Evolutionary conservation across 2,329 filamentous ascomycete genomes (phyloP), one percentile per base, ranked within the genome.

Genomic region (Cladosporium austrohemisphaericum): DNA sequence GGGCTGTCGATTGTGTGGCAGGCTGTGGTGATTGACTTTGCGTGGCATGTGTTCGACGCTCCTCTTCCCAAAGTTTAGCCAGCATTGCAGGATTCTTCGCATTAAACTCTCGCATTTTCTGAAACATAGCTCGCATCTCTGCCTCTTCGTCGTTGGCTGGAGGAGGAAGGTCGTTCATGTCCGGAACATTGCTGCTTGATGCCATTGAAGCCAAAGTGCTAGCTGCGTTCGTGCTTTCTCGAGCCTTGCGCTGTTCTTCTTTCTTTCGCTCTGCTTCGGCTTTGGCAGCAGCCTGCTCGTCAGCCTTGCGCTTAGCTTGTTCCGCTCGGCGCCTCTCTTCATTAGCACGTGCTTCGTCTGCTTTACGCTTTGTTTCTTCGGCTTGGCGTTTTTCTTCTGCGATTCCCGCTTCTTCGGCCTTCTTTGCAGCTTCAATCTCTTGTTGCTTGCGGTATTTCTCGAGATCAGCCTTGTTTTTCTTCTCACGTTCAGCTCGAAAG

Each of bases 31-130:
- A 48, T 26, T 46, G 43, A 22, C 48, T 49, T 16, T 51, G 48
- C 19, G 38, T 32, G 6, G 55, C 49, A 50, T 72, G 71, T 11
- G 65, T 58, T 44, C 64, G 61, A 33, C 73, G 60, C 68, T 80
- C 70, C 67, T 79, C 65, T 49, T 80, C 77, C 77, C 77, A 80
- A 7, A 82, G 71, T 44, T 55, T 72, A 19, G 76, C 73, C 43
- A 82, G 74, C 49, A 79, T 67, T 9, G 66, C 64, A 3, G 79
- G 79, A 55, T 82, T 76, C 57, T 76, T 75, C 20, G 65, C 65
- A 52, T 80, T 79, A 51, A 79, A 73, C 52, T 80, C 73, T 31
- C 77, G 69, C 76, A 82, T 80, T 56, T 76, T 79, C 28, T 76
- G 71, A 63, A 81, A 76, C 71, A 80, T 74, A 2, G 68, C 67